Evolutionary conservation across 225 moss, liverwort and hornwort genomes (phyloP).

Genomic region (Takakia lepidozioides): DNA sequence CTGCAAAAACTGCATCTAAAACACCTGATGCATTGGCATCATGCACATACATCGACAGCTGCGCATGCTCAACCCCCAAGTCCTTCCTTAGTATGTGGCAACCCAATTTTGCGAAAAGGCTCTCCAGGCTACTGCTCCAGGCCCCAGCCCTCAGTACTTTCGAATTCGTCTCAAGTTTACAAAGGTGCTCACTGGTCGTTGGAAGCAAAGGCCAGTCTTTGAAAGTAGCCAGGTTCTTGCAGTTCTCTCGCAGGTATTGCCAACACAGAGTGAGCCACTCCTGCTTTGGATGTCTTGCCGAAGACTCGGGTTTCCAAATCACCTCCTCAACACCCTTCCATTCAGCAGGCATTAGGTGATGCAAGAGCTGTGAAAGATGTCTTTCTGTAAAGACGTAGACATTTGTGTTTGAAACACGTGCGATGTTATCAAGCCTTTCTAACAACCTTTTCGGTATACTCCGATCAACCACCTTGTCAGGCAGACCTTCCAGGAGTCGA

Average conservation of each 20-base stretch:
- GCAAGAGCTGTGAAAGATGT: conserved; percentile 39
- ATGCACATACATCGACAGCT: conserved; percentile 55
- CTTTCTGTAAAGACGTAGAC: conserved; percentile 41
- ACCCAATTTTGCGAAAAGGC: conserved; percentile 41
- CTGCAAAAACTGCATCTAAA: conserved; percentile 48
- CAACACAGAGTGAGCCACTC: conserved; percentile 63
- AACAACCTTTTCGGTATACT: conserved; percentile 34
- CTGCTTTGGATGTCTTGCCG: conserved; percentile 48
- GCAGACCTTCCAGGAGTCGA: conserved; percentile 40
- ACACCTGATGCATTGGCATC: conserved; percentile 59
- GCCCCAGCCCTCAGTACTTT: conserved; percentile 49
- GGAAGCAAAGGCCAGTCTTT: conserved; percentile 78
- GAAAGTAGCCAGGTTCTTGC: conserved; percentile 54
- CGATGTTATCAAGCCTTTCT: conserved; percentile 55
- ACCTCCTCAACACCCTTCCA: conserved; percentile 62
- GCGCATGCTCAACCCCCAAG: conserved; percentile 52
- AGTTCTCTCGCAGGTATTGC: conserved; percentile 52
- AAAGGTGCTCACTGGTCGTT: conserved; percentile 40
- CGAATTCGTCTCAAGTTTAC: conserved; percentile 45
- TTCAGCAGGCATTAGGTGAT: conserved; percentile 56
- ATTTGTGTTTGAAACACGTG: conserved; percentile 45
- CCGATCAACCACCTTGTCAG: conserved; percentile 48
- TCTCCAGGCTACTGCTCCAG: conserved; percentile 51
- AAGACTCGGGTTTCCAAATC: conserved; percentile 58
- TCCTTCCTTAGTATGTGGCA: conserved; percentile 55